Evolutionary conservation across 768 basidiomycete genomes (phyloP).

Genomic region (Pleurotus tuber-regium): DNA sequence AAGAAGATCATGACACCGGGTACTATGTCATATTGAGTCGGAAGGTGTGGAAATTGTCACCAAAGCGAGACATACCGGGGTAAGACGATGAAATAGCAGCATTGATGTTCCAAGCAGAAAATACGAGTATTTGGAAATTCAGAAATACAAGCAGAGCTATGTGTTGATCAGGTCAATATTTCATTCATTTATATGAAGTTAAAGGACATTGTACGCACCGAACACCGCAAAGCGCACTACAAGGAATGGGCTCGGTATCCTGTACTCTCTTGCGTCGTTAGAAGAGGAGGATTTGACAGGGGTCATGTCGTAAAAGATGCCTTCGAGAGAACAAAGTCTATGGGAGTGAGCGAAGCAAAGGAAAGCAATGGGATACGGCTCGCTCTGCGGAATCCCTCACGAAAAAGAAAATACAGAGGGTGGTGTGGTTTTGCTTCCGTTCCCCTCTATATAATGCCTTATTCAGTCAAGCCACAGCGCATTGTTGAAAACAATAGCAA

Average conservation of each 20-base stretch:
- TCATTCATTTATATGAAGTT: not conserved
- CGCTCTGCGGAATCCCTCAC: not conserved
- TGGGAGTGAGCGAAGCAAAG: not conserved
- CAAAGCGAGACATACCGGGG: conserved; percentile 30
- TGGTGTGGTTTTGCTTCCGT: not conserved
- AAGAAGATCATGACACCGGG: conserved; percentile 48
- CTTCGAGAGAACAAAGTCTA: conserved; percentile 9
- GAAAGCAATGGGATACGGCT: conserved; percentile 11
- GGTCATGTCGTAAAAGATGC: conserved; percentile 5
- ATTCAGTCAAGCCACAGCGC: no score
- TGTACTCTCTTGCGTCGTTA: not conserved
- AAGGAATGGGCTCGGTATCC: conserved; percentile 52
- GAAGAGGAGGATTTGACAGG: not conserved
- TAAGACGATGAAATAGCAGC: conserved; percentile 31
- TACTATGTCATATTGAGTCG: conserved; percentile 26
- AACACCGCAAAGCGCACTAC: conserved; percentile 55
- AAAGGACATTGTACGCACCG: conserved; percentile 36
- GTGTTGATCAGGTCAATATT: not conserved
- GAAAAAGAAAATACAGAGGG: not conserved
- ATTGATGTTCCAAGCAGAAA: conserved; percentile 57
- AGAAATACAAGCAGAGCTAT: conserved; percentile 49
- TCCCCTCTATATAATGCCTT: no score
- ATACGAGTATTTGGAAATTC: conserved; percentile 49
- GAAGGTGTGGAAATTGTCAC: not conserved
- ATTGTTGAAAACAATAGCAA: no score